A percentile compares a stretch with the other conserved stretches of the same genome.
Conservation (phyloP, 2,329 filamentous ascomycete genomes). For the Calonectria hongkongensis region DNA sequence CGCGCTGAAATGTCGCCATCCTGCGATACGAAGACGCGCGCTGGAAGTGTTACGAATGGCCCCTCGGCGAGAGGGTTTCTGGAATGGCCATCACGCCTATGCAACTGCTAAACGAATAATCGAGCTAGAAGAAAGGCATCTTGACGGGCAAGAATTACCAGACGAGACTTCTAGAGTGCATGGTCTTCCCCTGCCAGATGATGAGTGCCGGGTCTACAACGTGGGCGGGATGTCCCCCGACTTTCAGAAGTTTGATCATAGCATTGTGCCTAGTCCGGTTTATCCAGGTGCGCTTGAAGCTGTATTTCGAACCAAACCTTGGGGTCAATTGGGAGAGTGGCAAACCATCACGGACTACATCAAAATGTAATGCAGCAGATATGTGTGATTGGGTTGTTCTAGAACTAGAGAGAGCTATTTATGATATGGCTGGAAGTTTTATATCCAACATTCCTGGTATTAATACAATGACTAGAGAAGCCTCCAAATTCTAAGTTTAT, state of each 20-base stretch:
- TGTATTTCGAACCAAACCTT: conserved; percentile 23
- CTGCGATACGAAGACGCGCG: conserved; percentile 29
- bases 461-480: neutral
- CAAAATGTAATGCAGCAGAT: conserved; percentile 8
- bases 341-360: conserved; percentile 21
- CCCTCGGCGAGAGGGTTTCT: conserved; percentile 28
- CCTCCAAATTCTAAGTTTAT: neutral
- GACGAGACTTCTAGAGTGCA: conserved; percentile 19
- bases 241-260: neutral
- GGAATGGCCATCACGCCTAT: conserved; percentile 32
- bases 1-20: conserved; percentile 30
- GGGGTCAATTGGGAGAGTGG: conserved; percentile 30
- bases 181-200: conserved; percentile 21
- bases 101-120: conserved; percentile 33
- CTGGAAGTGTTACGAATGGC: conserved; percentile 21
- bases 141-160: conserved; percentile 22
- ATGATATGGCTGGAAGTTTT: neutral
- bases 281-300: conserved; percentile 11
- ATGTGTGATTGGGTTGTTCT: neutral
- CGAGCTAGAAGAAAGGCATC: conserved; percentile 28
- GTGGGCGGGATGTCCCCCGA: neutral
- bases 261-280: conserved; percentile 9
- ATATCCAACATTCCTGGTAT: neutral
- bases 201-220: conserved; percentile 14
- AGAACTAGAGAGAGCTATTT: neutral